These are phyloP conservation scores for Diplocarpon mali DNA, from an alignment of 2,329 filamentous ascomycete species.

Conservation along the genomic window DNA sequence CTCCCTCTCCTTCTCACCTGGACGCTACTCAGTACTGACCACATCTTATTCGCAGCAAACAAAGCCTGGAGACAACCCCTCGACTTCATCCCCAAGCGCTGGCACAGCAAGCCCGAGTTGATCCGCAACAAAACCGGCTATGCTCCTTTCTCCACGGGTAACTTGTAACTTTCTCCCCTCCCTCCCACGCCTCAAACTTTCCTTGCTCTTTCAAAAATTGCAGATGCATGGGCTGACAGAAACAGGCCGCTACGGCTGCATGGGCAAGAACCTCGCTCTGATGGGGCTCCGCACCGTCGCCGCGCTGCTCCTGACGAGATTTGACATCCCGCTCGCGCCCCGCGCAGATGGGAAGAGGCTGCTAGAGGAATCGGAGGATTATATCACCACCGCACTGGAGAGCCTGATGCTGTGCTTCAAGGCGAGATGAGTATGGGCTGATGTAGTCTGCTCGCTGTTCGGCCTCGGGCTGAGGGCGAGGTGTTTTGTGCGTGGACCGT, in stretches of 20 bases:
- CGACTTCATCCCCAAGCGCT: conserved; percentile 19
- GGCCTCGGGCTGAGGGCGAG: too few species aligned
- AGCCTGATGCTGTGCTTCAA: conserved; percentile 14
- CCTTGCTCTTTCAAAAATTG: too few species aligned
- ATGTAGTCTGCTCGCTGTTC: too few species aligned
- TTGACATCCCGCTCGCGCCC: conserved; percentile 13
- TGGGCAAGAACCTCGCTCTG: conserved; percentile 15
- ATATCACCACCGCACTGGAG: conserved; percentile 12
- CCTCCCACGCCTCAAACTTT: too few species aligned
- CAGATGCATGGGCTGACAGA: too few species aligned
- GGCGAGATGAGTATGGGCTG: background rate
- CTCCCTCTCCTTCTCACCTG: background rate
- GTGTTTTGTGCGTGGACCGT: too few species aligned
- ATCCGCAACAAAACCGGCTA: conserved; percentile 19
- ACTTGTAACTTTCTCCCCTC: too few species aligned
- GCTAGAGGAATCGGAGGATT: conserved; percentile 11
- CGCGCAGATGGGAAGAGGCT: conserved; percentile 12
- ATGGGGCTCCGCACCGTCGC: conserved; percentile 15
- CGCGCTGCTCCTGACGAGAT: conserved; percentile 11
- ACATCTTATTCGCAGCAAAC: background rate
- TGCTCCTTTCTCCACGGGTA: conserved; percentile 25
- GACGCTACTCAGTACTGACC: background rate
- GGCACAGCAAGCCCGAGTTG: conserved; percentile 16
- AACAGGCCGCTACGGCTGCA: conserved; percentile 14
- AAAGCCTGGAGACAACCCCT: conserved; percentile 2